These are phyloP conservation scores for Inonotus obliquus DNA, from an alignment of 1,284 basidiomycete species.

Conservation along the genomic window DNA sequence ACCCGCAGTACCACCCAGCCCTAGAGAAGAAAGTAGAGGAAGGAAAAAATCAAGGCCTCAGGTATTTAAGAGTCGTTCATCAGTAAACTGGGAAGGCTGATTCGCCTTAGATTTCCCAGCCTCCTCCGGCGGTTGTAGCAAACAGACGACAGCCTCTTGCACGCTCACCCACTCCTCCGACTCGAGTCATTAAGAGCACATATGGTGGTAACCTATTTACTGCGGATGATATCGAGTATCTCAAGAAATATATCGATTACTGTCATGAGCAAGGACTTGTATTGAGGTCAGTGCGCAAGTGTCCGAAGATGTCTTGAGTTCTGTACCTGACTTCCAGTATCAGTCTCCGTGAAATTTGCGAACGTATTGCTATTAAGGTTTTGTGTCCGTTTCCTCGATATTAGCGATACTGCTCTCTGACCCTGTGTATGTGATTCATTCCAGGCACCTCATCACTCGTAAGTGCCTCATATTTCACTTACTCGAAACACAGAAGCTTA, in stretches of 20 bases:
- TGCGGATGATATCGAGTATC: conserved; percentile 69
- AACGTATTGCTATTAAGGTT: conserved; percentile 75
- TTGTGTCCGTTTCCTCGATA: conserved; percentile 19
- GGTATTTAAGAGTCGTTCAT: conserved; percentile 31
- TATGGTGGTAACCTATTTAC: conserved; percentile 83
- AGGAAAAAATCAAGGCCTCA: conserved; percentile 58
- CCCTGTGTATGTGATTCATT: neutral
- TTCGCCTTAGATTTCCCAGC: conserved; percentile 46
- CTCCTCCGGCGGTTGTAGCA: conserved; percentile 57
- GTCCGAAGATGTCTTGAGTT: neutral
- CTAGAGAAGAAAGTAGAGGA: conserved; percentile 42
- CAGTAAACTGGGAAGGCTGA: conserved; percentile 21
- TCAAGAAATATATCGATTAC: conserved; percentile 81
- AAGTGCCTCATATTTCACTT: conserved; percentile 24
- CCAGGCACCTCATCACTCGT: conserved; percentile 81
- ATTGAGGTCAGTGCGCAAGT: conserved; percentile 46
- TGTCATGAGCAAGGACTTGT: conserved; percentile 79
- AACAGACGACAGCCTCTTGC: conserved; percentile 58
- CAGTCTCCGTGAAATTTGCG: conserved; percentile 77
- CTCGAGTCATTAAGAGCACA: conserved; percentile 76
- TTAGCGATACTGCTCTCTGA: neutral
- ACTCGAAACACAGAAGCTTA: neutral
- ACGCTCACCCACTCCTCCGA: conserved; percentile 77
- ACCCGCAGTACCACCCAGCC: neutral
- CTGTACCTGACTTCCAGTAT: neutral